Evolutionary conservation across 352 stramenopile genomes (phyloP).

Genomic region (Pythium aristosporum): DNA sequence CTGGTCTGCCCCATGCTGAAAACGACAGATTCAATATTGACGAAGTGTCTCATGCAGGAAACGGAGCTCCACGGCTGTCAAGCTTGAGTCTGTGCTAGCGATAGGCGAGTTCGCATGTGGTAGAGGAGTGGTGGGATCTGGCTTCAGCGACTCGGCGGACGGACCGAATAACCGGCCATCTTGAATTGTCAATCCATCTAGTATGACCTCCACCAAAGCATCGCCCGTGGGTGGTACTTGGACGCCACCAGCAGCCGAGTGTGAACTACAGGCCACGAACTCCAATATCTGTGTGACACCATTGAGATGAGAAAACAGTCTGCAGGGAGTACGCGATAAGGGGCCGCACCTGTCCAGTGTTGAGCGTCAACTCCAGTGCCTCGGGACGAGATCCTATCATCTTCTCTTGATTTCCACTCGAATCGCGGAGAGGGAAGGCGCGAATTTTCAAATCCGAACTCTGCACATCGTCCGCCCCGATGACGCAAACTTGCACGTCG

Average conservation of each 20-base stretch:
- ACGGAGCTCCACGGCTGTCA: constrained; percentile 30
- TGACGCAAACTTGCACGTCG: not conserved
- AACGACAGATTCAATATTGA: not conserved
- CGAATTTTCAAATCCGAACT: not conserved
- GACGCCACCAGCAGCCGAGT: not conserved
- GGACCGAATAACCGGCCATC: not conserved
- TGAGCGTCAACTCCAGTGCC: not conserved
- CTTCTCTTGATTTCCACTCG: not conserved
- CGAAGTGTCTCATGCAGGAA: constrained; percentile 31
- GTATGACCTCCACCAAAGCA: not conserved
- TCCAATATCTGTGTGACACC: constrained; percentile 1
- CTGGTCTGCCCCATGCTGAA: no score
- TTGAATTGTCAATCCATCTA: constrained; percentile 5
- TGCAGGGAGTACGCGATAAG: not conserved
- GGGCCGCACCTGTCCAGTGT: constrained; percentile 4
- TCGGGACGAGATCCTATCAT: not conserved
- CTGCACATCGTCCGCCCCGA: not conserved
- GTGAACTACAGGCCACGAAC: not conserved
- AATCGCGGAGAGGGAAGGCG: not conserved
- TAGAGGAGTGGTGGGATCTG: no score
- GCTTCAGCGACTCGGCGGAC: not conserved
- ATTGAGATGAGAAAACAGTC: not conserved
- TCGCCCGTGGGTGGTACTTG: not conserved
- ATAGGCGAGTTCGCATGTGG: not conserved
- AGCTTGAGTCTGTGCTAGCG: not conserved